A percentile compares a stretch with the other conserved stretches of the same genome.
phyloP scores from a whole-genome alignment of 345 rosid genomes.

The Limnanthes douglasii region DNA sequence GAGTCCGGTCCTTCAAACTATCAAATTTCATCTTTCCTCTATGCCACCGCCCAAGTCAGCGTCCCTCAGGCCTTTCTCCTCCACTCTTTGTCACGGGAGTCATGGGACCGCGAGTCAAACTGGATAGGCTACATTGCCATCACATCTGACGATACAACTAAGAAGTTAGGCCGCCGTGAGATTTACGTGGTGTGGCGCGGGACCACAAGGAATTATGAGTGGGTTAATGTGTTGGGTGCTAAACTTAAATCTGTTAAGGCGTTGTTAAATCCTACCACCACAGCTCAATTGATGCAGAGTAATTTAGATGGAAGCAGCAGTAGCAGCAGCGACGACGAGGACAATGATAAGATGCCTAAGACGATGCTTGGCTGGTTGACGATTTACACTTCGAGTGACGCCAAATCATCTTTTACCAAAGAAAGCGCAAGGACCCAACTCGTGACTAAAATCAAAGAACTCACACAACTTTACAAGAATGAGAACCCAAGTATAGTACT shows the following conservation, averaged over 20 bases:
- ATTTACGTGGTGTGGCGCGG: slow-evolving; percentile 64
- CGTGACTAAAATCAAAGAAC: slow-evolving; percentile 29
- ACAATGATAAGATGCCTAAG: slow-evolving; percentile 28
- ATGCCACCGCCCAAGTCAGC: slow-evolving; percentile 61
- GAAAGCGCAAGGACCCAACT: slow-evolving; percentile 46
- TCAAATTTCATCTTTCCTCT: slow-evolving; percentile 37
- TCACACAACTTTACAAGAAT: slow-evolving; percentile 26
- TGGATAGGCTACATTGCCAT: slow-evolving; percentile 89
- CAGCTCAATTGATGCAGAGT: not conserved
- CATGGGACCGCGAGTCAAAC: slow-evolving; percentile 95
- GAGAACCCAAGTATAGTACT: slow-evolving; percentile 47
- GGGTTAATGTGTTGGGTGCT: slow-evolving; percentile 56
- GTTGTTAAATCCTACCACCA: slow-evolving; percentile 14
- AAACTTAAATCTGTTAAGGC: slow-evolving; percentile 29
- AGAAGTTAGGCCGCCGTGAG: slow-evolving; percentile 51
- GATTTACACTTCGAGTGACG: slow-evolving; percentile 44
- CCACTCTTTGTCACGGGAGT: slow-evolving; percentile 50
- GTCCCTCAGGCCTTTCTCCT: slow-evolving; percentile 46
- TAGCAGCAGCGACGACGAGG: slow-evolving; percentile 26
- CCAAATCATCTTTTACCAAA: slow-evolving; percentile 48
- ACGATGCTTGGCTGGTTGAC: slow-evolving; percentile 84
- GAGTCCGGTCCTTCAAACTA: slow-evolving; percentile 39
- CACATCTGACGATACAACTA: slow-evolving; percentile 35
- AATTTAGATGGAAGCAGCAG: not conserved
- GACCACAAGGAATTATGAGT: slow-evolving; percentile 73